phyloP scores from a whole-genome alignment of 768 basidiomycete genomes.

The Kockovaella imperatae region DNA sequence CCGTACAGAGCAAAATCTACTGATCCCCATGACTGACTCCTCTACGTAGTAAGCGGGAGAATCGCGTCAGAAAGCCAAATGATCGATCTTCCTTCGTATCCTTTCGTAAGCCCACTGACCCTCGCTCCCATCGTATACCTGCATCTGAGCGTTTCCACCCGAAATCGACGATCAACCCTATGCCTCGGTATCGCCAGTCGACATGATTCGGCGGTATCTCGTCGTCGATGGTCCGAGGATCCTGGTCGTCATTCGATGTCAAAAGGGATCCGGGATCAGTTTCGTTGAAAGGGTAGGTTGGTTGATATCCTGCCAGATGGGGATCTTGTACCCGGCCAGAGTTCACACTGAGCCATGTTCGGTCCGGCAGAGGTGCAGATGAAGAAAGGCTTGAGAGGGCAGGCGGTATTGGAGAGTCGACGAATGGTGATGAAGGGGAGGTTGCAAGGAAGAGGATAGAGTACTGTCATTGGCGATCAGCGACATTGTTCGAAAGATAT shows the following conservation, averaged over 20 bases:
- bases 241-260: background rate
- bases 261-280: background rate
- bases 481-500: background rate
- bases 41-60: no score
- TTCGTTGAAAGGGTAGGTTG: background rate
- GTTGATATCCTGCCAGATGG: conserved; percentile 11
- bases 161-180: conserved; percentile 3
- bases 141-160: background rate
- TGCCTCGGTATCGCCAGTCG: background rate
- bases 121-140: conserved; percentile 1
- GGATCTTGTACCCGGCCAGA: conserved; percentile 19
- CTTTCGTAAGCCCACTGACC: no score
- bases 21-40: no score
- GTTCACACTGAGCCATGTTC: conserved; percentile 22
- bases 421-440: conserved; percentile 19
- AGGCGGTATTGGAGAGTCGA: background rate
- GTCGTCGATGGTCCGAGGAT: background rate
- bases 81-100: no score
- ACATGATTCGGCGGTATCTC: background rate
- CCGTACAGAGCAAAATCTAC: no score
- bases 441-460: conserved; percentile 12
- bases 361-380: conserved; percentile 7
- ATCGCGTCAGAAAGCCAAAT: no score
- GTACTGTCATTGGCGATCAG: conserved; percentile 5
- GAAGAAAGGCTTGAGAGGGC: conserved; percentile 4